These are phyloP conservation scores for Tubosaeta sp. DNA, from an alignment of 768 basidiomycete species.

Conservation along the genomic window DNA sequence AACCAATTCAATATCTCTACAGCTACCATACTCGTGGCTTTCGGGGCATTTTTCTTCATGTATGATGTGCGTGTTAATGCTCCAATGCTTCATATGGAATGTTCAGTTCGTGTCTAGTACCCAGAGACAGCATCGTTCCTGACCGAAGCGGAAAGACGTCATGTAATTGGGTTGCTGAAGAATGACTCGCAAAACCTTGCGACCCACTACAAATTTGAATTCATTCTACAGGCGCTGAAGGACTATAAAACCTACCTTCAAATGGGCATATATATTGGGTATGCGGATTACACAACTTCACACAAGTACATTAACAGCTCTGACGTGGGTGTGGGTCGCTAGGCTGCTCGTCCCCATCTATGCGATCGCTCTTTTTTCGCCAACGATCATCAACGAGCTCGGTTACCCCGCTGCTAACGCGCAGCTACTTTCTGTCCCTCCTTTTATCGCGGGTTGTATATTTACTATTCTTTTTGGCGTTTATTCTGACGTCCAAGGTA, in stretches of 20 bases:
- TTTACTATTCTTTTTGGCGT: slow-evolving; percentile 40
- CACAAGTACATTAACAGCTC: neutral
- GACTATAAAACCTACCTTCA: slow-evolving; percentile 42
- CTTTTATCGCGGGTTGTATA: slow-evolving; percentile 45
- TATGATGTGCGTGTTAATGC: slow-evolving; percentile 39
- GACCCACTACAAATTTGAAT: slow-evolving; percentile 41
- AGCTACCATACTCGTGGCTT: slow-evolving; percentile 21
- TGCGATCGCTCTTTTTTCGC: slow-evolving; percentile 47
- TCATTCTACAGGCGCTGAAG: slow-evolving; percentile 44
- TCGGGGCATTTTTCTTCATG: slow-evolving; percentile 44
- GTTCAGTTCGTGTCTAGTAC: slow-evolving; percentile 32
- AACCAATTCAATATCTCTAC: neutral
- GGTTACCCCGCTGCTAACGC: slow-evolving; percentile 50
- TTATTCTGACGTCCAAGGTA: slow-evolving; percentile 38
- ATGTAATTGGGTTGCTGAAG: slow-evolving; percentile 38
- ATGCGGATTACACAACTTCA: slow-evolving; percentile 3
- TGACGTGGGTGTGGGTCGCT: slow-evolving; percentile 4
- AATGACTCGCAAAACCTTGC: slow-evolving; percentile 43
- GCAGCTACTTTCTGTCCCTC: slow-evolving; percentile 47
- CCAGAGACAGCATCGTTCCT: slow-evolving; percentile 58
- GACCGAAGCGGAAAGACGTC: slow-evolving; percentile 38
- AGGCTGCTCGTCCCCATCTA: slow-evolving; percentile 46
- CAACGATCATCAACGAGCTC: slow-evolving; percentile 47
- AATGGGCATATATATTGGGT: slow-evolving; percentile 42
- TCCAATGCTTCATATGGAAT: neutral